Percentiles rank a stretch among this genome's conserved stretches.
Conservation (phyloP, 345 rosid genomes). For the Gossypium mustelinum region DNA sequence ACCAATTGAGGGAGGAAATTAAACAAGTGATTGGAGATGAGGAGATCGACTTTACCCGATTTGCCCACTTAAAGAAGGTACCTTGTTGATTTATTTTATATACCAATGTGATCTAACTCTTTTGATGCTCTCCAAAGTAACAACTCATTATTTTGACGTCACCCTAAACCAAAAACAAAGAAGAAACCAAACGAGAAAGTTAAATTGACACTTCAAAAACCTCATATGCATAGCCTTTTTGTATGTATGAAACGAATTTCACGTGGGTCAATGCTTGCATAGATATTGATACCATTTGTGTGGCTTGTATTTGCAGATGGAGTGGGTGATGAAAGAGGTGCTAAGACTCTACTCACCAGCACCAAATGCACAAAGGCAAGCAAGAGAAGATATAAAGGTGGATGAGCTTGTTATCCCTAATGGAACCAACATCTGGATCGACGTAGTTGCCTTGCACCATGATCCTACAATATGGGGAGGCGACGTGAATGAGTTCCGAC, state of each 20-base stretch:
- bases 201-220: too few species aligned
- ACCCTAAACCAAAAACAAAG: too few species aligned
- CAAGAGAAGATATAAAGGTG: slow-evolving; percentile 53
- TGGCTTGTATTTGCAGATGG: slow-evolving; percentile 55
- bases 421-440: slow-evolving; percentile 88
- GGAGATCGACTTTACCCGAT: slow-evolving; percentile 48
- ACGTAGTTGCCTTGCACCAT: slow-evolving; percentile 81
- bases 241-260: neutral
- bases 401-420: slow-evolving; percentile 43
- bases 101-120: neutral
- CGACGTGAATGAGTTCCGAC: slow-evolving; percentile 65
- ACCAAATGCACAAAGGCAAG: slow-evolving; percentile 83
- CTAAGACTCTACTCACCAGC: slow-evolving; percentile 74
- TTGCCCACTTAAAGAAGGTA: slow-evolving; percentile 89
- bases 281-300: neutral
- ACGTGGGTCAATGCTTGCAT: neutral
- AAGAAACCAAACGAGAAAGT: too few species aligned
- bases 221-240: neutral
- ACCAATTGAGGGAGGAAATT: slow-evolving; percentile 68
- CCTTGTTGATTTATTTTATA: neutral
- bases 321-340: slow-evolving; percentile 86
- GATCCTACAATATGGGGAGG: slow-evolving; percentile 74
- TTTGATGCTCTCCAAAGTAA: too few species aligned
- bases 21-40: slow-evolving; percentile 51
- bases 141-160: too few species aligned